These are phyloP conservation scores for Komagataella pseudopastoris DNA, from an alignment of 805 yeast species.

Conservation along the genomic window DNA sequence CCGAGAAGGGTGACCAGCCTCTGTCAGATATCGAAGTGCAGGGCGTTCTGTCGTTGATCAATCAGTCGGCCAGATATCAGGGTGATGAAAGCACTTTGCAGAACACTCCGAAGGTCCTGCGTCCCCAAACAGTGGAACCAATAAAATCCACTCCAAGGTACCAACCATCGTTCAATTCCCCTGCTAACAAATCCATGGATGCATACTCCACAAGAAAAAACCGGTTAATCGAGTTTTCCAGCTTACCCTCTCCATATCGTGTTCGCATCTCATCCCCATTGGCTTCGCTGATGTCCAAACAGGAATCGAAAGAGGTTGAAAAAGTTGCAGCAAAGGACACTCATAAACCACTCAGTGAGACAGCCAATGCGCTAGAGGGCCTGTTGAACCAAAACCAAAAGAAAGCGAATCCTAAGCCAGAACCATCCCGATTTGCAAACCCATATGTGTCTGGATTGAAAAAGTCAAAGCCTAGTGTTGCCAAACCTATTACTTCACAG, in stretches of 20 bases:
- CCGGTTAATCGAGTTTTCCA: constrained; percentile 15
- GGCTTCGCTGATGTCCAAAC: constrained; percentile 6
- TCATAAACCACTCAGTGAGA: constrained; percentile 8
- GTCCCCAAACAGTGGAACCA: constrained; percentile 5
- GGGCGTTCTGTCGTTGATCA: constrained; percentile 58
- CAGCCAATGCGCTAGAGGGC: constrained; percentile 12
- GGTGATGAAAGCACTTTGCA: constrained; percentile 1
- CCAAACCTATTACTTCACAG: background rate
- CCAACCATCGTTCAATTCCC: constrained; percentile 1
- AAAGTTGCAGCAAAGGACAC: background rate
- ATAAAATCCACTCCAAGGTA: constrained; percentile 1
- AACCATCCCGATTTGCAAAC: background rate
- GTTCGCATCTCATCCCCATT: constrained; percentile 15
- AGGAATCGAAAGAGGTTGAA: constrained; percentile 7
- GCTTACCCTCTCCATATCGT: constrained; percentile 14
- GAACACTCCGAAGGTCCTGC: background rate
- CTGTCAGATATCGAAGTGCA: constrained; percentile 64
- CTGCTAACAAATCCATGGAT: background rate
- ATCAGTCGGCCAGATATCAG: constrained; percentile 22
- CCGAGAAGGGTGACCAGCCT: constrained; percentile 63
- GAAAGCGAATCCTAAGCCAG: background rate
- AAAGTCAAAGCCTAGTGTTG: background rate
- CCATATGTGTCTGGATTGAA: background rate
- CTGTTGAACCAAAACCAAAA: constrained; percentile 7
- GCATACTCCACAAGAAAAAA: constrained; percentile 11